phyloP scores from a whole-genome alignment of 192 early-diverging fungal genomes.

The Dissophora globulifera region DNA sequence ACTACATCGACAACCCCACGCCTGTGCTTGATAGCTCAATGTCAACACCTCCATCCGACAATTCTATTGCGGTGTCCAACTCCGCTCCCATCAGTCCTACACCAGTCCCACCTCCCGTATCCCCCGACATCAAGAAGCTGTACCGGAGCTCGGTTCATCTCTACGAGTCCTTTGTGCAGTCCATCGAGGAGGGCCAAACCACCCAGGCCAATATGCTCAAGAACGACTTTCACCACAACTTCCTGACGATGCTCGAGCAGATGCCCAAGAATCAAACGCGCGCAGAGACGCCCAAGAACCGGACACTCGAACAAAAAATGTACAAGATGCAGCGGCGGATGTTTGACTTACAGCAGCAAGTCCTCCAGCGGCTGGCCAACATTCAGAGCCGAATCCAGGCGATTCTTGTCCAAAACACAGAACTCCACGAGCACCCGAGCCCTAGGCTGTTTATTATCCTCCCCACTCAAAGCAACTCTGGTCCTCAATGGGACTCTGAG shows the following conservation, averaged over 20 bases:
- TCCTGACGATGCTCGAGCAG: not conserved
- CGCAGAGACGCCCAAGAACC: constrained; percentile 10
- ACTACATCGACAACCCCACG: too few species aligned
- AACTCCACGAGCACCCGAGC: constrained; percentile 7
- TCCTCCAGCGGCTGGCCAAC: constrained; percentile 6
- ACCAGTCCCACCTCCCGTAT: too few species aligned
- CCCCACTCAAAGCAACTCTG: not conserved
- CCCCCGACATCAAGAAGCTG: not conserved
- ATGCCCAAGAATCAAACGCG: too few species aligned
- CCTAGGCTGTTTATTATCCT: constrained; percentile 25
- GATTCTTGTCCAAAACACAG: constrained; percentile 14
- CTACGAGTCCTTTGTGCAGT: constrained; percentile 2
- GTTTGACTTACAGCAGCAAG: constrained; percentile 3
- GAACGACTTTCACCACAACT: constrained; percentile 14
- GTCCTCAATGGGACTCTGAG: not conserved
- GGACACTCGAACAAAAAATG: not conserved
- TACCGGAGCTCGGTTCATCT: not conserved
- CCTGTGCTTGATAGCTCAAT: too few species aligned
- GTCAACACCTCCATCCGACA: too few species aligned
- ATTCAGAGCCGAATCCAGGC: constrained; percentile 14
- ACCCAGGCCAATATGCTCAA: constrained; percentile 1
- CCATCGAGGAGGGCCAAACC: not conserved
- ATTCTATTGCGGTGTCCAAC: too few species aligned
- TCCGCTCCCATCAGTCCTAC: too few species aligned
- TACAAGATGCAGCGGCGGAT: constrained; percentile 6